Evolutionary conservation across 257 asterid species (phyloP).

Genomic region (Ocimum tenuiflorum): DNA sequence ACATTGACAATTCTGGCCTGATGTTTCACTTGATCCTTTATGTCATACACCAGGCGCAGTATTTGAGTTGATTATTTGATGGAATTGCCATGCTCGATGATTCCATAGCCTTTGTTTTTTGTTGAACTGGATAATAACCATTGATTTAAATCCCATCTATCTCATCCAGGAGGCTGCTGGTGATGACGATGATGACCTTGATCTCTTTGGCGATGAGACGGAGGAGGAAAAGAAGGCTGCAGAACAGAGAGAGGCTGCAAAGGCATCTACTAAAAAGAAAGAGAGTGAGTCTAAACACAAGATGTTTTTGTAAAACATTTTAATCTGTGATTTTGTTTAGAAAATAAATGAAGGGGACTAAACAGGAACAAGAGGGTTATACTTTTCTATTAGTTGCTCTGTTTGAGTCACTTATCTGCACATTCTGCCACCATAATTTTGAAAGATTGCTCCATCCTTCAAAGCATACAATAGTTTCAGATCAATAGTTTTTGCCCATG

Average conservation of each 20-base stretch:
- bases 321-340: background rate
- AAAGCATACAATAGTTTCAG: too few relatives aligned
- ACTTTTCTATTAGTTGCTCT: background rate
- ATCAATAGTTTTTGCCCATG: too few relatives aligned
- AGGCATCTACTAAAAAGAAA: conserved; percentile 81
- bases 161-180: conserved; percentile 41
- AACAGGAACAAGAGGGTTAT: too few relatives aligned
- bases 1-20: background rate
- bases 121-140: background rate
- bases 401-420: background rate
- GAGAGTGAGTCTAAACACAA: conserved; percentile 53
- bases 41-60: too few relatives aligned
- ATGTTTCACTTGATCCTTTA: too few relatives aligned
- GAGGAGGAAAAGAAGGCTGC: conserved; percentile 98
- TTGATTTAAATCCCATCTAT: background rate
- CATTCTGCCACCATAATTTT: background rate
- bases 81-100: background rate
- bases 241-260: conserved; percentile 75
- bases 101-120: too few relatives aligned
- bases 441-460: background rate
- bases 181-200: conserved; percentile 74
- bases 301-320: background rate
- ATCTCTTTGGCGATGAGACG: conserved; percentile 92
- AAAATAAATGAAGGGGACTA: too few relatives aligned
- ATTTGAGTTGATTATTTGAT: too few relatives aligned